A percentile compares a stretch with the other conserved stretches of the same genome.
These are phyloP conservation scores for Paramecium octaurelia DNA, from an alignment of 73 alveolate genomes.

Conservation along the genomic window DNA sequence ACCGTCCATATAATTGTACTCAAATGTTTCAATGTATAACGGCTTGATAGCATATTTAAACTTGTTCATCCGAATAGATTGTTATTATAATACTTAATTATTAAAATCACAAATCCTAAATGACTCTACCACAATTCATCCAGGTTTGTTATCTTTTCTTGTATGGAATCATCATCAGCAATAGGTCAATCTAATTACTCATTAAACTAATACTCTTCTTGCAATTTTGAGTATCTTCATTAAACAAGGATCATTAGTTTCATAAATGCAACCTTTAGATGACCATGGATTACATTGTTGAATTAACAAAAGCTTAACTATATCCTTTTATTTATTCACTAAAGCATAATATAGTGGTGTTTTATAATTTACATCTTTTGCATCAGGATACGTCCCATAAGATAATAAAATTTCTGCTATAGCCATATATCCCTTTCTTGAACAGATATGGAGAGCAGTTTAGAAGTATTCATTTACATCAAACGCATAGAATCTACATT, in stretches of 20 bases:
- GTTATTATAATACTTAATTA: neutral
- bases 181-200: neutral
- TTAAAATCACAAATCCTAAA: neutral
- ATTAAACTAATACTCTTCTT: neutral
- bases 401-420: neutral
- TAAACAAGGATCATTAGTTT: neutral
- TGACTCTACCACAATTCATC: neutral
- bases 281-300: conserved; percentile 22
- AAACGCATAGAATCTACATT: conserved; percentile 40
- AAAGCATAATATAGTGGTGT: conserved; percentile 29
- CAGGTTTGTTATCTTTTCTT: neutral
- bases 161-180: neutral
- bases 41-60: neutral
- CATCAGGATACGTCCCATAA: conserved; percentile 4
- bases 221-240: neutral
- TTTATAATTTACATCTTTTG: neutral
- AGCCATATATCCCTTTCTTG: neutral
- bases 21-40: neutral
- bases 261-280: neutral
- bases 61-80: neutral
- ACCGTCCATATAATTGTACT: neutral
- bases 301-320: neutral
- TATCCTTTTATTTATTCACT: neutral
- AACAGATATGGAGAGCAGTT: conserved; percentile 22
- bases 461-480: conserved; percentile 38